Percentiles rank a stretch among this genome's conserved stretches.
These are phyloP conservation scores for Eucalyptus erythrocorys DNA, from an alignment of 345 rosid species.

Conservation along the genomic window DNA sequence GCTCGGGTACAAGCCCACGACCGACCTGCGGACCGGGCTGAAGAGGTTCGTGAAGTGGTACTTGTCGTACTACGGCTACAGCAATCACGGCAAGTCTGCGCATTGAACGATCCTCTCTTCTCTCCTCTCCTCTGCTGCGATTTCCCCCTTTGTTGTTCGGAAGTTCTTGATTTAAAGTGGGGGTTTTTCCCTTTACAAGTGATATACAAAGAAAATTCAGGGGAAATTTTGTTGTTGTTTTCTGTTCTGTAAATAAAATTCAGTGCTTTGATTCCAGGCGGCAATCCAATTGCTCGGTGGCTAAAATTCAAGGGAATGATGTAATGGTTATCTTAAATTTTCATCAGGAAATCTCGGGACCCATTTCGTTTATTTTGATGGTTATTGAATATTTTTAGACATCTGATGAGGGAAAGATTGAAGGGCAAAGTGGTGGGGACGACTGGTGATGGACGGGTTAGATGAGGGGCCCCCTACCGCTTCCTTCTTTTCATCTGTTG, in stretches of 20 bases:
- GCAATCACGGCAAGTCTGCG: slow-evolving; percentile 24
- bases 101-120: background rate
- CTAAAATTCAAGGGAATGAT: background rate
- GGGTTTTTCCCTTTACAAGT: rapidly evolving
- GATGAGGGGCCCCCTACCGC: background rate
- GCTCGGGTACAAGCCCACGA: slow-evolving; percentile 72
- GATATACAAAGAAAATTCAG: too few relatives aligned
- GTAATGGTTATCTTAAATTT: background rate
- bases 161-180: background rate
- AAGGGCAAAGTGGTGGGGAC: background rate
- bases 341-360: background rate
- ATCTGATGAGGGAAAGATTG: background rate
- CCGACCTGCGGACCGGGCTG: slow-evolving; percentile 82
- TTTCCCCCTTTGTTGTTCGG: background rate
- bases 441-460: background rate
- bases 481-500: background rate
- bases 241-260: background rate
- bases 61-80: slow-evolving; percentile 67
- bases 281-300: background rate
- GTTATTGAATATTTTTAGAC: background rate
- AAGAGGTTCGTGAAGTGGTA: slow-evolving; percentile 78
- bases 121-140: background rate
- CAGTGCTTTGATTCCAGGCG: background rate
- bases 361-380: background rate
- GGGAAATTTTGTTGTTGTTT: background rate